Percentiles rank a stretch among this genome's conserved stretches.
phyloP scores from a whole-genome alignment of 192 early-diverging fungal genomes.

The Coemansia sp. region DNA sequence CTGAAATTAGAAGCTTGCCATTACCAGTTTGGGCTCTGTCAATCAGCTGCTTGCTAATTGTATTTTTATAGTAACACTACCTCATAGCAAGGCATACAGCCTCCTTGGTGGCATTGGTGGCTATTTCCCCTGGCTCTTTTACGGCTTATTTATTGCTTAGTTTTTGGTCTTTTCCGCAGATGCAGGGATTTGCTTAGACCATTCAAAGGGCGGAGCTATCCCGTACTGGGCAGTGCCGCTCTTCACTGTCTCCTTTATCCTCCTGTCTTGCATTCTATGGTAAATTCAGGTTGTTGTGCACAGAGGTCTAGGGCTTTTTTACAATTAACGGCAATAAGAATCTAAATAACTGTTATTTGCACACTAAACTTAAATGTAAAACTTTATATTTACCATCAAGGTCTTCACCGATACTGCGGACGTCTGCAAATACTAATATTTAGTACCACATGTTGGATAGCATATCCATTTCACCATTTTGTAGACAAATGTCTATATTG shows the following conservation, averaged over 20 bases:
- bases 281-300: constrained; percentile 38
- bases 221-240: constrained; percentile 55
- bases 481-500: too few species aligned
- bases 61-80: constrained; percentile 52
- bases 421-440: too few species aligned
- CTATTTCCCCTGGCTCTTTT: constrained; percentile 61
- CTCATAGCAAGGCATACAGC: constrained; percentile 56
- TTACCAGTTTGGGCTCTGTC: constrained; percentile 37
- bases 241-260: constrained; percentile 37
- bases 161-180: constrained; percentile 48
- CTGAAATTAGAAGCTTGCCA: constrained; percentile 43
- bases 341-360: neutral
- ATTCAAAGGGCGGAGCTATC: constrained; percentile 34
- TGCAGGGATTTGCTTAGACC: constrained; percentile 46
- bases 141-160: constrained; percentile 57
- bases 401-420: too few species aligned
- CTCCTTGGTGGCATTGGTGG: constrained; percentile 59
- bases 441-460: too few species aligned
- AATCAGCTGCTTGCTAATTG: constrained; percentile 16
- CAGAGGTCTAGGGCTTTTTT: constrained; percentile 20
- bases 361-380: too few species aligned
- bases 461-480: too few species aligned
- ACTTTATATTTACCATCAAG: too few species aligned
- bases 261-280: constrained; percentile 39
- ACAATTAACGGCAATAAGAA: constrained; percentile 12